These are phyloP conservation scores for Ceratorhiza oryzae-sativae DNA, from an alignment of 1,284 basidiomycete genomes.

Conservation along the genomic window DNA sequence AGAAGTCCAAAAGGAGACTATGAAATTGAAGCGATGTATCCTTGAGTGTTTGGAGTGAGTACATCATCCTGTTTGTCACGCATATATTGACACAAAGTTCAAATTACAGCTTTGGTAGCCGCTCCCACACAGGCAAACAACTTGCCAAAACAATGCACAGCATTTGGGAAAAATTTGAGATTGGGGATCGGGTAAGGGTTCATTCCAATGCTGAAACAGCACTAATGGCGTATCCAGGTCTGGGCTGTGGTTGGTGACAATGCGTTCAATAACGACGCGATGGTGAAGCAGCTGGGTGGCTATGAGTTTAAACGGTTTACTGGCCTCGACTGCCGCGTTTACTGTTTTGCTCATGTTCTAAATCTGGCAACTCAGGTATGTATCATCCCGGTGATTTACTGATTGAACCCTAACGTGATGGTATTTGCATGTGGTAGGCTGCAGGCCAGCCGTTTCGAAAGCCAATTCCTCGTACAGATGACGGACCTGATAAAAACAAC, in stretches of 20 bases:
- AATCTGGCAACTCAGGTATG: neutral
- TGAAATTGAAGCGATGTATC: neutral
- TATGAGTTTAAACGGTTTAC: neutral
- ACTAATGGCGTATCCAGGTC: neutral
- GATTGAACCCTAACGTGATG: neutral
- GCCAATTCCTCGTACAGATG: neutral
- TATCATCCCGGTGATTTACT: neutral
- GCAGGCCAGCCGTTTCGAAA: neutral
- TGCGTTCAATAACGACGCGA: neutral
- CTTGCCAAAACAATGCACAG: neutral
- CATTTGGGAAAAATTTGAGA: neutral
- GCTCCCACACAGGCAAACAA: neutral
- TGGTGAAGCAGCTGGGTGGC: neutral
- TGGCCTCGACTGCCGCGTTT: neutral
- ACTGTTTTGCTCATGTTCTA: neutral
- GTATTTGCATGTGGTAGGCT: neutral
- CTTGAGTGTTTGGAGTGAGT: slow-evolving; percentile 1
- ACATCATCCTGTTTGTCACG: neutral
- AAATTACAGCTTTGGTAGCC: neutral
- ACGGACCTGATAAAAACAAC: neutral
- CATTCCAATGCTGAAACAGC: too few species aligned
- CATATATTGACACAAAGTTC: neutral
- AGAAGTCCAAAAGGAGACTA: neutral
- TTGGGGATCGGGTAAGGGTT: neutral
- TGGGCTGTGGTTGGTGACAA: neutral